Evolutionary conservation across 1,139 yeast genomes (phyloP).

Genomic region (Pichia norvegensis): DNA sequence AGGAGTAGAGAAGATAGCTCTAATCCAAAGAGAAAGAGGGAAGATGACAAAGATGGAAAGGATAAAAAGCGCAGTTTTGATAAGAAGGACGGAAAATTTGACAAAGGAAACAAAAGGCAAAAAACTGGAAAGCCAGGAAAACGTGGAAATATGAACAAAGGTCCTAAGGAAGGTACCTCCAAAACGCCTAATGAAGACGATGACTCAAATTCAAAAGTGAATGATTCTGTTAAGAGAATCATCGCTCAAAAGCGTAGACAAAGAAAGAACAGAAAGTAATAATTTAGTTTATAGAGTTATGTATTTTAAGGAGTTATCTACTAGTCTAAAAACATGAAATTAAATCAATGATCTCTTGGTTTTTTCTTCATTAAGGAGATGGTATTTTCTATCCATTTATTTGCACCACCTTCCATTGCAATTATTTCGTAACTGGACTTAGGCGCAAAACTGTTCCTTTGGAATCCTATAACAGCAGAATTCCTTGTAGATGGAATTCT

Average conservation of each 20-base stretch:
- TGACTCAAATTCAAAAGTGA: conserved; percentile 7
- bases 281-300: neutral
- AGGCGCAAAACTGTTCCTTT: conserved; percentile 27
- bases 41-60: conserved; percentile 6
- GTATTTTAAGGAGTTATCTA: neutral
- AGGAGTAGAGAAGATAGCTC: conserved; percentile 20
- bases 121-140: conserved; percentile 21
- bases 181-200: conserved; percentile 28
- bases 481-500: conserved; percentile 93
- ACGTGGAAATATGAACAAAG: conserved; percentile 44
- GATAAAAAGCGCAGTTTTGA: conserved; percentile 10
- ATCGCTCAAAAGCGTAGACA: conserved; percentile 66
- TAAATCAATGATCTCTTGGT: conserved; percentile 36
- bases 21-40: conserved; percentile 33
- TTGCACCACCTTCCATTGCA: conserved; percentile 78
- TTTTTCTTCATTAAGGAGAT: conserved; percentile 53
- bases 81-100: conserved; percentile 14
- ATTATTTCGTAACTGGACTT: conserved; percentile 50
- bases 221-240: conserved; percentile 49
- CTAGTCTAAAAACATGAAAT: neutral
- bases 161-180: conserved; percentile 19
- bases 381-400: conserved; percentile 80
- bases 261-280: conserved; percentile 35
- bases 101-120: conserved; percentile 15
- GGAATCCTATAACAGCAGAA: conserved; percentile 76